These are phyloP conservation scores for Diaporthe destruens DNA, from an alignment of 2,329 filamentous ascomycete genomes.

Conservation along the genomic window DNA sequence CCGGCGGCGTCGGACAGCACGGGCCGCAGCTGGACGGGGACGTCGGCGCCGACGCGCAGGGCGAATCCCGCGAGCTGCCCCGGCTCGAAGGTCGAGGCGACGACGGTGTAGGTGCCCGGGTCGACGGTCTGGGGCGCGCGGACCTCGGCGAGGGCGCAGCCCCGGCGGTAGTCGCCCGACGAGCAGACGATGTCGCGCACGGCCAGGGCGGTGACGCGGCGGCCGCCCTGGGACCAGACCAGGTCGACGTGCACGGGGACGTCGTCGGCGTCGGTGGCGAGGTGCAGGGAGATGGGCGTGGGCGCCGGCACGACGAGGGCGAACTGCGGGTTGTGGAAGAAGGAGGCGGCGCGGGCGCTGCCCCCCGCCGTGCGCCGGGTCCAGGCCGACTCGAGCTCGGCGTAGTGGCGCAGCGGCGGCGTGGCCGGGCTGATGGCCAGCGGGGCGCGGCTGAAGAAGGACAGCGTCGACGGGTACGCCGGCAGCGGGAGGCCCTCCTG, in stretches of 20 bases:
- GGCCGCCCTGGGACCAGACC: conserved; percentile 77
- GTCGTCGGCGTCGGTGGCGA: conserved; percentile 76
- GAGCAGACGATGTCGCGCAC: conserved; percentile 83
- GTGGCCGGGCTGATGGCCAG: conserved; percentile 73
- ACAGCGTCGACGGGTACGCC: conserved; percentile 87
- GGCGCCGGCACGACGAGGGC: conserved; percentile 68
- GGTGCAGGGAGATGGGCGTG: conserved; percentile 77
- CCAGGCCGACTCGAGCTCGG: conserved; percentile 77
- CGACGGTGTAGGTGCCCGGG: conserved; percentile 84
- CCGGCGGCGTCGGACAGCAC: conserved; percentile 83
- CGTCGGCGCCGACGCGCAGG: conserved; percentile 78
- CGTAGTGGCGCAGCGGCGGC: conserved; percentile 69
- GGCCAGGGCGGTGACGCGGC: conserved; percentile 77
- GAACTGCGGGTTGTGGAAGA: conserved; percentile 91
- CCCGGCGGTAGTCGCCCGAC: conserved; percentile 89
- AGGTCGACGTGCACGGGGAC: conserved; percentile 87
- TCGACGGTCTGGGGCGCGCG: conserved; percentile 61
- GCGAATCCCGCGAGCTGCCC: conserved; percentile 81
- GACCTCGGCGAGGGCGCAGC: conserved; percentile 76
- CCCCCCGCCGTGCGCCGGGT: conserved; percentile 85
- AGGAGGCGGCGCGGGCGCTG: conserved; percentile 80
- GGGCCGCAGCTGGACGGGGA: conserved; percentile 66
- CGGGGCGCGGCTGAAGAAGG: conserved; percentile 78
- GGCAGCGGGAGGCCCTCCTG: conserved; percentile 79
- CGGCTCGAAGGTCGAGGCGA: conserved; percentile 90